Evolutionary conservation across 371 early-diverging fungal genomes (phyloP).

Genomic region (Mucor mucedo): DNA sequence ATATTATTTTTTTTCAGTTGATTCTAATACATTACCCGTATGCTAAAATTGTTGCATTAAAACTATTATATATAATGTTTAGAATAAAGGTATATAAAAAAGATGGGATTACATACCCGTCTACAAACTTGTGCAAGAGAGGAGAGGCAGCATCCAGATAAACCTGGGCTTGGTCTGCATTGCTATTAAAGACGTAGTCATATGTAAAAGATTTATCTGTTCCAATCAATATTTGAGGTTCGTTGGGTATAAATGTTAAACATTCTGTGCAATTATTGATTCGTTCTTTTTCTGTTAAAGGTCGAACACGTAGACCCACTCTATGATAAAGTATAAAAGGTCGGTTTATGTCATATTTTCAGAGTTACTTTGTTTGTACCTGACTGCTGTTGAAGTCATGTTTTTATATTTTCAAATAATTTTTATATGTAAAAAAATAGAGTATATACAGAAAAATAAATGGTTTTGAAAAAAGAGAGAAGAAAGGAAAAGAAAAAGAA

Average conservation of each 20-base stretch:
- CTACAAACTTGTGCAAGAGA: conserved; percentile 82
- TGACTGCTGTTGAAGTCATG: conserved; percentile 50
- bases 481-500: conserved; percentile 12
- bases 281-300: conserved; percentile 78
- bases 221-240: conserved; percentile 71
- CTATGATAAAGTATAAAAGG: conserved; percentile 34
- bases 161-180: conserved; percentile 72
- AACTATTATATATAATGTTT: conserved; percentile 35
- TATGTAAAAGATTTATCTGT: conserved; percentile 83
- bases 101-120: conserved; percentile 68
- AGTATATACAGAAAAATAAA: not conserved
- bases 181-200: conserved; percentile 84
- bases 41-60: conserved; percentile 64
- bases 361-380: conserved; percentile 21
- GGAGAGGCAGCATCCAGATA: conserved; percentile 77
- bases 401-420: not conserved
- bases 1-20: not conserved
- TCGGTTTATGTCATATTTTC: not conserved
- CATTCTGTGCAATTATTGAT: conserved; percentile 76
- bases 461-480: not conserved
- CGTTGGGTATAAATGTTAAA: conserved; percentile 69
- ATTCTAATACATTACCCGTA: conserved; percentile 51
- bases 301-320: conserved; percentile 85
- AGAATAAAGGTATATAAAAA: conserved; percentile 1
- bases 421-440: not conserved